A percentile compares a stretch with the other conserved stretches of the same genome.
phyloP scores from a whole-genome alignment of 768 basidiomycete genomes.

The Mycena amicta region DNA sequence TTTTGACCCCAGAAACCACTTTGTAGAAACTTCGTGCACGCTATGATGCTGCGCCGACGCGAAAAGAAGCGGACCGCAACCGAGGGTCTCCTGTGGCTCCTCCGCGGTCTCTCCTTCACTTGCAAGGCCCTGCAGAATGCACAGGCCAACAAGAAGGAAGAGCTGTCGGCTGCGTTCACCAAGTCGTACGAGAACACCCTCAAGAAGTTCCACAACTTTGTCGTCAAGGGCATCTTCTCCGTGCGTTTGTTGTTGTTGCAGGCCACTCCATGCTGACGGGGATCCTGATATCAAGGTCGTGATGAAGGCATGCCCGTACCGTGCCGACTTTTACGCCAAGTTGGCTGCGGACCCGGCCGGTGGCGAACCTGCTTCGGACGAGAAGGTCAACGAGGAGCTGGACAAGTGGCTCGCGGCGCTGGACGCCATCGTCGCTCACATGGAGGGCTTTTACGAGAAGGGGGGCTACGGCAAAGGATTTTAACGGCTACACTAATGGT shows the following conservation, averaged over 20 bases:
- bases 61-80: constrained; percentile 90
- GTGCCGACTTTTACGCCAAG: constrained; percentile 67
- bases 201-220: constrained; percentile 82
- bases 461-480: constrained; percentile 59
- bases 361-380: constrained; percentile 45
- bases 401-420: constrained; percentile 71
- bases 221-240: constrained; percentile 63
- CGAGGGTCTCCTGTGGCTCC: constrained; percentile 91
- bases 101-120: constrained; percentile 91
- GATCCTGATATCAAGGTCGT: too few relatives aligned
- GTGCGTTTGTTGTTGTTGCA: constrained; percentile 46
- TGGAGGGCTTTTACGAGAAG: constrained; percentile 64
- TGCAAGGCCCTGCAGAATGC: constrained; percentile 74
- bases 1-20: constrained; percentile 2
- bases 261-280: too few relatives aligned
- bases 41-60: constrained; percentile 64
- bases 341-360: constrained; percentile 62
- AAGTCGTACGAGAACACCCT: constrained; percentile 82
- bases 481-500: too few relatives aligned
- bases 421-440: constrained; percentile 50
- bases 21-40: constrained; percentile 87
- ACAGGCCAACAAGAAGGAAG: constrained; percentile 61
- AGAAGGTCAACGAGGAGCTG: constrained; percentile 58
- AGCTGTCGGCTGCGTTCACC: constrained; percentile 75
- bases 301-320: constrained; percentile 69